Base-by-base conservation (phyloP, 1,284 basidiomycete genomes). In the Marasmius tenuissimus region DNA sequence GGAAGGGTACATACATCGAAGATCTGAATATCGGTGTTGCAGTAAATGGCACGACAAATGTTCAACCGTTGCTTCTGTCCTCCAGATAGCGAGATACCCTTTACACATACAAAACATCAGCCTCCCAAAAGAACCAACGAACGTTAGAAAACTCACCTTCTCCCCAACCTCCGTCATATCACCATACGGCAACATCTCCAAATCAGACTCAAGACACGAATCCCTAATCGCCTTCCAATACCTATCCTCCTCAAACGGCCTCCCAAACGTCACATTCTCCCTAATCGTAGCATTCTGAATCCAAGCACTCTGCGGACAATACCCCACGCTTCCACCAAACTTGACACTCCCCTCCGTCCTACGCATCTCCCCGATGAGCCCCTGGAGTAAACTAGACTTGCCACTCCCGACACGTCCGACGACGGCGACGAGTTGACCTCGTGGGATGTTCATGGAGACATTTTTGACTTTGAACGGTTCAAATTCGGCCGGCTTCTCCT, bases 111-210 rank as follows among this genome's bases (percentile, higher is more conserved):
- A 18, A 42, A n/a, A n/a, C n/a, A n/a, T n/a, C n/a, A n/a, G n/a
- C n/a, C n/a, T n/a, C n/a, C n/a, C n/a, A n/a, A n/a, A n/a, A n/a
- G n/a, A n/a, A n/a, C n/a, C n/a, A n/a, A n/a, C n/a, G n/a, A n/a
- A n/a, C n/a, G n/a, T n/a, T n/a, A n/a, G n/a, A n/a, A n/a, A n/a
- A n/a, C 34, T 52, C 47, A 77, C 88, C 76, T 89, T 92, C 75
- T 96, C 94, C n/a, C 94, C 94, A 56, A 97, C 95, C 72, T 95
- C 92, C 0, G 95, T 97, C 64, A 90, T 71, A 70, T 97, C 93
- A 4, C 92, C 92, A 63, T 92, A 81, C 1, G 92, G 89, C 42
- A 95, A 80, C 75, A 94, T 85, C 49, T 90, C 89, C 27, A 96
- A 76, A 75, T 96, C 93, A 2, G 87, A 83, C 65, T 89, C 87